Evolutionary conservation across 2,329 filamentous ascomycete genomes (phyloP).

Genomic region (Penicillium sp.): DNA sequence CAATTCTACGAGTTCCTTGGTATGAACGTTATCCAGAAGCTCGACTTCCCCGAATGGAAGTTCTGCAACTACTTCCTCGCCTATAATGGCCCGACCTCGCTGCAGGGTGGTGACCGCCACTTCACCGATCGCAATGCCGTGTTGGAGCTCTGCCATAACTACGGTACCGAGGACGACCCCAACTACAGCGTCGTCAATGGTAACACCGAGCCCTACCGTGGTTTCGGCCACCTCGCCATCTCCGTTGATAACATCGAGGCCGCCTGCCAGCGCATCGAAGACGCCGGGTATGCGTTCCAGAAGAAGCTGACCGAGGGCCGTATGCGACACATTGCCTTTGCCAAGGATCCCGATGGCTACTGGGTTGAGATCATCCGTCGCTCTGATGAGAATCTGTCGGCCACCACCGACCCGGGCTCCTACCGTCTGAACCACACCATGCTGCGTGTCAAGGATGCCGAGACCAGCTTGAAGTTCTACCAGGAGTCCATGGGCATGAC

Average conservation of each 20-base stretch:
- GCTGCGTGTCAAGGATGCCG: conserved; percentile 86
- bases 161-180: conserved; percentile 86
- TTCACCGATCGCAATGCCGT: conserved; percentile 86
- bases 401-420: conserved; percentile 72
- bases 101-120: conserved; percentile 74
- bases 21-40: conserved; percentile 80
- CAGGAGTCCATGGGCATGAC: conserved; percentile 89
- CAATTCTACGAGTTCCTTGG: conserved; percentile 95
- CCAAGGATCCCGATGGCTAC: conserved; percentile 83
- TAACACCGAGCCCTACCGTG: conserved; percentile 84
- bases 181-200: conserved; percentile 84
- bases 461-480: conserved; percentile 79
- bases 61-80: conserved; percentile 96
- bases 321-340: conserved; percentile 90
- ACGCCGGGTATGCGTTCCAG: conserved; percentile 91
- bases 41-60: conserved; percentile 82
- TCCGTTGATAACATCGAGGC: conserved; percentile 84
- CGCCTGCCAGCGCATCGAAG: conserved; percentile 86
- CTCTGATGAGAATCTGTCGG: conserved; percentile 74
- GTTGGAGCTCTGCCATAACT: conserved; percentile 82
- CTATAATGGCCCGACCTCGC: conserved; percentile 77
- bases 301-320: conserved; percentile 90
- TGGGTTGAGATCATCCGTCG: conserved; percentile 68
- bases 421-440: conserved; percentile 76
- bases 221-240: conserved; percentile 87